Base-by-base conservation (phyloP, 2,329 filamentous ascomycete genomes). In the Seiridium cupressi region DNA sequence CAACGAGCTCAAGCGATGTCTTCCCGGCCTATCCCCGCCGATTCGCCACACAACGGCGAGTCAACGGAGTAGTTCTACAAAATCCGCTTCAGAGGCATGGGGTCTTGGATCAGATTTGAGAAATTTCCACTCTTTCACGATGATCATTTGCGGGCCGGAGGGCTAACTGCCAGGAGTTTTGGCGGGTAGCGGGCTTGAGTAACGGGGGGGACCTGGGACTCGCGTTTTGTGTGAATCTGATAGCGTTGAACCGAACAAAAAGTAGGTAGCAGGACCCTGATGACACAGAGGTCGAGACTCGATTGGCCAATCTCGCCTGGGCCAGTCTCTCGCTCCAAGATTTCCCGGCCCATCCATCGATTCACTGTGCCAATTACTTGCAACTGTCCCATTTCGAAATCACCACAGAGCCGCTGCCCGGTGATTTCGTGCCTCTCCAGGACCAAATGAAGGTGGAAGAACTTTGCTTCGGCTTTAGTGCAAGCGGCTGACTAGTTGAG, bases 221-320 rank as follows among this genome's bases (percentile, higher is more conserved):
- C 13, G 7, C 13, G 7, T 42, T 42, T 42, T 42, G 38, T 42
- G 38, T 42, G 5, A 40, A 34, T 35, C 40, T 13, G 42, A 35
- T 18, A 35, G 42, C 7, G n/a, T 11, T 26, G 36, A 5, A 18
- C 10, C 18, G 34, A 36, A 44, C 35, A n/a, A 38, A 32, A 13
- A 38, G 51, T 26, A 32, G 13, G 34, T 35, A 42, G 13, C 46
- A 38, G 55, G 55, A 58, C 55, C 55, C 35, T 58, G 55, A 58
- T 58, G 46, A 51, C 46, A 18, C 55, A 40, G 35, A 44, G 13
- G 35, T 38, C 5, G n/a, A 18, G 34, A 13, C 9, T 46, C 26
- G 31, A 58, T 58, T 51, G 55, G 55, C 31, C 26, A 11, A 44
- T 40, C 13, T 34, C 32, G 51, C 32, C 34, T 13, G n/a, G 26